Conservation (phyloP, 495 filamentous ascomycete species). For the Aspergillus affinis region DNA sequence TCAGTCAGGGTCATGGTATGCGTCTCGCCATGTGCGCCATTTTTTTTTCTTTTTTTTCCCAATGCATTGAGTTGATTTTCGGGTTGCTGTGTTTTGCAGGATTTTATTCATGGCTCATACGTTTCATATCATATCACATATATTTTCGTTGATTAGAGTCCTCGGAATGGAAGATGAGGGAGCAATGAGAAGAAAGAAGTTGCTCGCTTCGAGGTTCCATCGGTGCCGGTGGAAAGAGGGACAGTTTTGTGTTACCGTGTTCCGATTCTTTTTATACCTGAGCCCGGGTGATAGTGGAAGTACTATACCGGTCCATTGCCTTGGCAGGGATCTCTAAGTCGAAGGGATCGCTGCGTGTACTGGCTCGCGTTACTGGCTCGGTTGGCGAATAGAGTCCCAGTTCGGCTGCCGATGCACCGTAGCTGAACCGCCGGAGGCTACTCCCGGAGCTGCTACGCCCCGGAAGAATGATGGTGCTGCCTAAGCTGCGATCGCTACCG, state of each 20-base stretch:
- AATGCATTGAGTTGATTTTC: background rate
- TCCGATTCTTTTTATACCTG: background rate
- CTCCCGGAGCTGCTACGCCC: slow-evolving; percentile 22
- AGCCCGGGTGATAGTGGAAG: slow-evolving; percentile 1
- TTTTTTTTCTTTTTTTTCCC: background rate
- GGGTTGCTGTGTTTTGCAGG: background rate
- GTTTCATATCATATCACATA: slow-evolving; percentile 10
- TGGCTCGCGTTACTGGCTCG: slow-evolving; percentile 21
- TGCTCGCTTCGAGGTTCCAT: background rate
- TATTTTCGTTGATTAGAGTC: background rate
- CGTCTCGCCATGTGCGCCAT: background rate
- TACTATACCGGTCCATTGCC: slow-evolving; percentile 15
- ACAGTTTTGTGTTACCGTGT: background rate
- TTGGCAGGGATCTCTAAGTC: slow-evolving; percentile 55
- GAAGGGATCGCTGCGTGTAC: slow-evolving; percentile 61
- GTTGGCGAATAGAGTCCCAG: slow-evolving; percentile 1
- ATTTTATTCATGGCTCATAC: slow-evolving; percentile 7
- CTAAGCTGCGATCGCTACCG: slow-evolving; percentile 22
- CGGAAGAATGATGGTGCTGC: slow-evolving; percentile 26
- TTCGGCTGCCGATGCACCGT: slow-evolving; percentile 13
- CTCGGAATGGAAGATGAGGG: background rate
- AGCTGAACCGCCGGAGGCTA: slow-evolving; percentile 18
- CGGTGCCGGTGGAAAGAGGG: background rate
- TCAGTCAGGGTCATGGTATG: background rate
- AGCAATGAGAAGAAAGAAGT: background rate